These are phyloP conservation scores for Yarrowia phangngaensis DNA, from an alignment of 805 yeast genomes.

Conservation along the genomic window DNA sequence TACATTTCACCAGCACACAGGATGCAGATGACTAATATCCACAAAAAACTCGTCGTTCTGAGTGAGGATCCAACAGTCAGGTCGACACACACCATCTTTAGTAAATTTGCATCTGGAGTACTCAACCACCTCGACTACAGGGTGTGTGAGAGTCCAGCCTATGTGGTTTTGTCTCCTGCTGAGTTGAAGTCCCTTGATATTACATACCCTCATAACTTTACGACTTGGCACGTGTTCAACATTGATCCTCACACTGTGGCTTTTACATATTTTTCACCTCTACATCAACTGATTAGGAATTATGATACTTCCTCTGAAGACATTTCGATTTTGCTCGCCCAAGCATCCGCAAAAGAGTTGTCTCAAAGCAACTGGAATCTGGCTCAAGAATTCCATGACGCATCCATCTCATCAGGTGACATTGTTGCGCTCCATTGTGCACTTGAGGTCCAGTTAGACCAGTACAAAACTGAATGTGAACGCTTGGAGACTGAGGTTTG, in stretches of 20 bases:
- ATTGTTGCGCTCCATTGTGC: conserved; percentile 15
- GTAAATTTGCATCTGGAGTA: background rate
- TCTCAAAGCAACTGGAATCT: conserved; percentile 19
- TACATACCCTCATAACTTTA: conserved; percentile 2
- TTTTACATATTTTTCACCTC: conserved; percentile 19
- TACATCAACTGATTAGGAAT: conserved; percentile 12
- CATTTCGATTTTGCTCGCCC: conserved; percentile 3
- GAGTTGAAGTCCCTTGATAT: conserved; percentile 13
- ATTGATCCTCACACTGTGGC: conserved; percentile 22
- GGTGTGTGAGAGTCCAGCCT: conserved; percentile 3
- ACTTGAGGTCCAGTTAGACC: conserved; percentile 14
- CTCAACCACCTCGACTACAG: conserved; percentile 8
- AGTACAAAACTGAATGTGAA: conserved; percentile 20
- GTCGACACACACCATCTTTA: background rate
- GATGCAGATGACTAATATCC: conserved; percentile 8
- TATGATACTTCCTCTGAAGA: conserved; percentile 8
- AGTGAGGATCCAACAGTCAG: conserved; percentile 3
- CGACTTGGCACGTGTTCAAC: conserved; percentile 25
- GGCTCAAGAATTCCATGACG: conserved; percentile 22
- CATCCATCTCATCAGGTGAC: conserved; percentile 10
- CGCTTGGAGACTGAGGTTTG: conserved; percentile 17
- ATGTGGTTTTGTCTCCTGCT: conserved; percentile 15
- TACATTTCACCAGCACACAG: conserved; percentile 19
- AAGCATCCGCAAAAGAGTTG: conserved; percentile 13
- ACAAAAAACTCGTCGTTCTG: conserved; percentile 1